Percentiles rank a stretch among this genome's conserved stretches.
Evolutionary conservation across 495 filamentous ascomycete species (phyloP).

Genomic region (Aspergillus asperescens): DNA sequence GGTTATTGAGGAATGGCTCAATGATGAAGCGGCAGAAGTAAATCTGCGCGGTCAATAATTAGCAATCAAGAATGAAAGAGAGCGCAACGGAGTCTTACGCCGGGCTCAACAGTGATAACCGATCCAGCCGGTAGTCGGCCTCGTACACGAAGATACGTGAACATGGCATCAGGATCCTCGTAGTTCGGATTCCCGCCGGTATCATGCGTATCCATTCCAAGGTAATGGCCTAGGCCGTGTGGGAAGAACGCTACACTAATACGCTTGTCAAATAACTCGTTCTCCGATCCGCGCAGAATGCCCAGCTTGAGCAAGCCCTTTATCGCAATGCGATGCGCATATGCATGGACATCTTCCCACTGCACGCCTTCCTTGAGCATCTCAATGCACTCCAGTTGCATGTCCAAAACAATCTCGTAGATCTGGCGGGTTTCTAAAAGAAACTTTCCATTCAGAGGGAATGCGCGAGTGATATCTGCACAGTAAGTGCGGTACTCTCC

Average conservation of each 20-base stretch:
- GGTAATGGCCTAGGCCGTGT: slow-evolving; percentile 85
- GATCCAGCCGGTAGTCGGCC: slow-evolving; percentile 67
- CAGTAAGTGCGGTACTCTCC: slow-evolving; percentile 76
- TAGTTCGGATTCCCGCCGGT: slow-evolving; percentile 85
- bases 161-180: slow-evolving; percentile 75
- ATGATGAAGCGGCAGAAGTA: slow-evolving; percentile 96
- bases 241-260: slow-evolving; percentile 87
- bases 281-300: slow-evolving; percentile 60
- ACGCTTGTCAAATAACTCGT: slow-evolving; percentile 67
- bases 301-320: slow-evolving; percentile 70
- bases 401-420: slow-evolving; percentile 79
- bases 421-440: slow-evolving; percentile 64
- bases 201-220: slow-evolving; percentile 95
- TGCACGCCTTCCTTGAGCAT: slow-evolving; percentile 66
- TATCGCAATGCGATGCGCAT: slow-evolving; percentile 77
- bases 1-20: slow-evolving; percentile 68
- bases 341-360: slow-evolving; percentile 82
- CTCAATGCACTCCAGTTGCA: slow-evolving; percentile 74
- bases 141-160: slow-evolving; percentile 77
- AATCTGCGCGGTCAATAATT: slow-evolving; percentile 44
- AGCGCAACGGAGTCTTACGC: slow-evolving; percentile 45
- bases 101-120: slow-evolving; percentile 88
- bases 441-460: slow-evolving; percentile 76
- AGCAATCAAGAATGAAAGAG: not conserved
- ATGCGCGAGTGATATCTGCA: slow-evolving; percentile 83